Conservation (phyloP, 2,329 filamentous ascomycete species). For the Didymella pomorum region DNA sequence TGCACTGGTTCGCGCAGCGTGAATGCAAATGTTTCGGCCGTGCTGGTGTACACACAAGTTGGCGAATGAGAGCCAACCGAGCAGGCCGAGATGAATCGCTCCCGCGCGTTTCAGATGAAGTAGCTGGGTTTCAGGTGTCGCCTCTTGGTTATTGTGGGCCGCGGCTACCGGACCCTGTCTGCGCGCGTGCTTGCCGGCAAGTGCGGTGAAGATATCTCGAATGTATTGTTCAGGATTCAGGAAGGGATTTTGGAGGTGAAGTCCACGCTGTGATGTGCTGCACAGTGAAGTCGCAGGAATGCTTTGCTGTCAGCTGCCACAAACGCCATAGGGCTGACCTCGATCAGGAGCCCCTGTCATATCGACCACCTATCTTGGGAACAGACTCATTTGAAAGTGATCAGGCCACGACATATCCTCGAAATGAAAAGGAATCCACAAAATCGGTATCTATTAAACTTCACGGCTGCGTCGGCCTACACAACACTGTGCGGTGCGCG, state of each 20-base stretch:
- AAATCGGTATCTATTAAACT: not conserved
- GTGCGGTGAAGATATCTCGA: constrained; percentile 9
- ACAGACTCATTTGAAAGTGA: not conserved
- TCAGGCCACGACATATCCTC: not conserved
- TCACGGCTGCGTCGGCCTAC: not conserved
- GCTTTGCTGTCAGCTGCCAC: constrained; percentile 12
- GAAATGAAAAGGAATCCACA: constrained; percentile 4
- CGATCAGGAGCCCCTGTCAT: not conserved
- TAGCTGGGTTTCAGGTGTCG: constrained; percentile 43
- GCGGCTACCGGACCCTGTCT: constrained; percentile 12
- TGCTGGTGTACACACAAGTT: constrained; percentile 18
- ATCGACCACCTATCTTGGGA: not conserved
- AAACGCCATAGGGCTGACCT: not conserved
- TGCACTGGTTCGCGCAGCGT: constrained; percentile 37
- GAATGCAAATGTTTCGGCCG: constrained; percentile 22
- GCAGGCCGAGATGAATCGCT: constrained; percentile 39
- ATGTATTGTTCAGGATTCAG: not conserved
- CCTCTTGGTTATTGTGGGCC: constrained; percentile 11
- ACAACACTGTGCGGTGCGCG: constrained; percentile 3
- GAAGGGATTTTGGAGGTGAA: not conserved
- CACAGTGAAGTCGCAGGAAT: constrained; percentile 5
- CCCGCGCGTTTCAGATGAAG: constrained; percentile 43
- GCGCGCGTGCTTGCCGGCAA: constrained; percentile 10
- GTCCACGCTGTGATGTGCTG: constrained; percentile 2
- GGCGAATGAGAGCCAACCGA: constrained; percentile 37